A percentile compares a stretch with the other conserved stretches of the same genome.
Conservation (phyloP, 169 alveolate species). For the Cryptosporidium sp. region DNA sequence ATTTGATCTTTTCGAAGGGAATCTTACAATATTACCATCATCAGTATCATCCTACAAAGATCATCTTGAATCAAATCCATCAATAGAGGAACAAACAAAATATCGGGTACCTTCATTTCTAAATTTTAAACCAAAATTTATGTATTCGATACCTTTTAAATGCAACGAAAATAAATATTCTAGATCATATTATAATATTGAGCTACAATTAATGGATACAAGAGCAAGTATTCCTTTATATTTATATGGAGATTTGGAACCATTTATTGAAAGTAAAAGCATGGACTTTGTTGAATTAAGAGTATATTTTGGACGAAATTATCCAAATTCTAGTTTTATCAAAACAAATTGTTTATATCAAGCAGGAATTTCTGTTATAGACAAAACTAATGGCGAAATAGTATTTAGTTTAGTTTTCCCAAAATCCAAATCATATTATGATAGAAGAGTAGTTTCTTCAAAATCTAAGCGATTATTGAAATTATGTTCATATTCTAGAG, state of each 20-base stretch:
- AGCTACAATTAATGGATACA: constrained; percentile 39
- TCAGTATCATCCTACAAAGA: background rate
- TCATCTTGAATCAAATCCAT: background rate
- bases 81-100: background rate
- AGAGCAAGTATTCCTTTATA: constrained; percentile 26
- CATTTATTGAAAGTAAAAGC: background rate
- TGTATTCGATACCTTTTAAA: background rate
- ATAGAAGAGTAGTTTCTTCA: background rate
- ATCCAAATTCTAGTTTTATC: constrained; percentile 8
- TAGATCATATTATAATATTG: constrained; percentile 26
- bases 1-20: background rate
- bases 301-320: constrained; percentile 15
- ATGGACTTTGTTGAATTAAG: background rate
- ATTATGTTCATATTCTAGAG: constrained; percentile 52
- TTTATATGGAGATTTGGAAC: constrained; percentile 43
- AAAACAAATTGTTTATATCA: constrained; percentile 39
- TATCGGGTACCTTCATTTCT: background rate
- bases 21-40: no score
- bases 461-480: constrained; percentile 19
- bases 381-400: constrained; percentile 34
- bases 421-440: constrained; percentile 49
- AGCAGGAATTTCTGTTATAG: constrained; percentile 41
- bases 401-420: constrained; percentile 30
- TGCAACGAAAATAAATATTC: background rate
- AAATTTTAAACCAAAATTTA: no score